These are phyloP conservation scores for Tothia fuscella DNA, from an alignment of 2,329 filamentous ascomycete genomes.

Conservation along the genomic window DNA sequence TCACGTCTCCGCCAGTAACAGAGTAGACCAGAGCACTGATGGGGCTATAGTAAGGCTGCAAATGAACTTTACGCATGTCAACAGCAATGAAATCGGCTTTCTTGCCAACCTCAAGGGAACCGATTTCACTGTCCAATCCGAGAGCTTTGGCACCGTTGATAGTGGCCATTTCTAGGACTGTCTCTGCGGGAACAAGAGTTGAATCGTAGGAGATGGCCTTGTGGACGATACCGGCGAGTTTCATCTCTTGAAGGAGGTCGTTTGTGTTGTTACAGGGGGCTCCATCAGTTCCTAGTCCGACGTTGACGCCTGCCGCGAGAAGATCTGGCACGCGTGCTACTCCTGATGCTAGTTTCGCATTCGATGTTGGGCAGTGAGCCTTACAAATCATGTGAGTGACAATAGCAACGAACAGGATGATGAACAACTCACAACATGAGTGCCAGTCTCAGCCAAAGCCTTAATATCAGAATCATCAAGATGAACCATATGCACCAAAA, in stretches of 20 bases:
- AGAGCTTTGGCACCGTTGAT: conserved; percentile 39
- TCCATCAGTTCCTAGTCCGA: conserved; percentile 39
- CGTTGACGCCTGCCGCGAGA: conserved; percentile 32
- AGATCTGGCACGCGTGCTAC: conserved; percentile 37
- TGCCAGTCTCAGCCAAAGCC: conserved; percentile 25
- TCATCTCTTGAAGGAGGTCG: conserved; percentile 32
- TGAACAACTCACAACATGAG: no score
- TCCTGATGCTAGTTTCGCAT: conserved; percentile 41
- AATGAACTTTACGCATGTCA: background rate
- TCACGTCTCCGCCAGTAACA: conserved; percentile 31
- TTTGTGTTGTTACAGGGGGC: conserved; percentile 22
- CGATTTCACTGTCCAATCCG: conserved; percentile 27
- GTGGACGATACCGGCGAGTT: conserved; percentile 38
- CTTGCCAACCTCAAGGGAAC: conserved; percentile 31
- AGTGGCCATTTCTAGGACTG: conserved; percentile 39
- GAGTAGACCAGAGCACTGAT: conserved; percentile 28
- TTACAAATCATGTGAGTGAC: no score
- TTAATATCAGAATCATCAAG: conserved; percentile 33
- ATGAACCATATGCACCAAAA: conserved; percentile 42
- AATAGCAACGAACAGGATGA: no score
- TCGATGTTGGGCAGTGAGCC: conserved; percentile 41
- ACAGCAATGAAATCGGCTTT: conserved; percentile 32
- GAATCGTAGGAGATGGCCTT: conserved; percentile 26
- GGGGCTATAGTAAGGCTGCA: conserved; percentile 18
- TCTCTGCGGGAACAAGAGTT: conserved; percentile 31